phyloP scores from a whole-genome alignment of 257 asterid species.

The Solanum sejunctum region DNA sequence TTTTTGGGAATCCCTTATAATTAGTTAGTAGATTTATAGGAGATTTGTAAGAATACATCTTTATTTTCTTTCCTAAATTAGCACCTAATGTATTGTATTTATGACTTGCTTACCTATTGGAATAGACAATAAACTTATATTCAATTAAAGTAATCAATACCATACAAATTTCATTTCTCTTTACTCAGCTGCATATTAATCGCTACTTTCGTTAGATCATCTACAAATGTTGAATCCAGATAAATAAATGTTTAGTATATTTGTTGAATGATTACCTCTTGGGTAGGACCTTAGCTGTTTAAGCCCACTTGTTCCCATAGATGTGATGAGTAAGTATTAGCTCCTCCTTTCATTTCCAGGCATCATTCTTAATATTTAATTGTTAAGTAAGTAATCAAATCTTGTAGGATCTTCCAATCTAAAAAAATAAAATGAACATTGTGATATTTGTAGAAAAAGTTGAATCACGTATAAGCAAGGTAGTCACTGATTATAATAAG shows the following conservation, averaged over 20 bases:
- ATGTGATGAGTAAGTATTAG: slow-evolving; percentile 60
- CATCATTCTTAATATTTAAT: slow-evolving; percentile 72
- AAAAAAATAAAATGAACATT: not conserved
- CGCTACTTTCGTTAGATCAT: not conserved
- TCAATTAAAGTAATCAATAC: not conserved
- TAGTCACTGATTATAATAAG: not conserved
- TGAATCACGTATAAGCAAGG: not conserved
- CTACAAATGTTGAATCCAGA: not conserved
- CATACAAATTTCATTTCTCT: not conserved
- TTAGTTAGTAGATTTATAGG: too few species aligned
- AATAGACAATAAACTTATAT: too few species aligned
- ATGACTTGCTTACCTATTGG: too few species aligned
- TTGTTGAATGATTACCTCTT: slow-evolving; percentile 52
- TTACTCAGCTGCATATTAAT: not conserved
- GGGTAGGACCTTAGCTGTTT: slow-evolving; percentile 84
- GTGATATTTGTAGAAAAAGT: not conserved
- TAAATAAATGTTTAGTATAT: not conserved
- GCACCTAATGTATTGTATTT: too few species aligned
- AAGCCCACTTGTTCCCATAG: slow-evolving; percentile 98
- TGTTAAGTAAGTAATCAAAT: not conserved
- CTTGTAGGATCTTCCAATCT: not conserved
- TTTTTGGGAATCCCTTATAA: too few species aligned
- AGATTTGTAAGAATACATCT: too few species aligned
- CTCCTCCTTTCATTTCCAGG: slow-evolving; percentile 95
- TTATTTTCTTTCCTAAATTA: too few species aligned